Percentiles rank a stretch among this genome's conserved stretches.
Conservation (phyloP, 129 eudicot genomes). For the Pulicaria dysenterica region DNA sequence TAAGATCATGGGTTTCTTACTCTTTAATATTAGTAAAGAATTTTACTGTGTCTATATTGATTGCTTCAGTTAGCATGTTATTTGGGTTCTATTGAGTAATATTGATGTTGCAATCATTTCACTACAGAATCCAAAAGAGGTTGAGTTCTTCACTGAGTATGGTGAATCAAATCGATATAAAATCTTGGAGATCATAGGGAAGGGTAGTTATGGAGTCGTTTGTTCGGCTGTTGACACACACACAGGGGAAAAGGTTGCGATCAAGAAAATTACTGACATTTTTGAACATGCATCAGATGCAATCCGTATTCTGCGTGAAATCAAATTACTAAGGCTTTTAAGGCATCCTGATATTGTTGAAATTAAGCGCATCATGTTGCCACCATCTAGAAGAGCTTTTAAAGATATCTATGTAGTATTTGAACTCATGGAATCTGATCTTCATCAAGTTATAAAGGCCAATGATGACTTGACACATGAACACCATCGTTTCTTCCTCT, state of each 20-base stretch:
- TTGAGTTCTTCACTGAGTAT: constrained; percentile 82
- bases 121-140: constrained; percentile 68
- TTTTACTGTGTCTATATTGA: neutral
- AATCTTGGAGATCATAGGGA: constrained; percentile 88
- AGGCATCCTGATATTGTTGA: constrained; percentile 98
- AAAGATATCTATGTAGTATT: constrained; percentile 90
- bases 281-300: constrained; percentile 93
- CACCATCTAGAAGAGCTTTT: constrained; percentile 88
- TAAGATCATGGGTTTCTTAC: neutral
- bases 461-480: constrained; percentile 94
- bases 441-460: constrained; percentile 96
- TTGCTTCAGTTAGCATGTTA: neutral
- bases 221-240: constrained; percentile 95
- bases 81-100: neutral
- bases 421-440: constrained; percentile 99
- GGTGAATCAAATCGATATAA: constrained; percentile 90
- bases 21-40: neutral
- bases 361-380: constrained; percentile 88
- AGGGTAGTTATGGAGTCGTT: constrained; percentile 96
- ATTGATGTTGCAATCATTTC: constrained; percentile 10
- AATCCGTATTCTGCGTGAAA: constrained; percentile 82
- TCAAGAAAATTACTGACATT: constrained; percentile 81
- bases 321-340: constrained; percentile 82
- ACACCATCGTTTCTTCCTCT: constrained; percentile 90
- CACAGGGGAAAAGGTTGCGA: constrained; percentile 91